Evolutionary conservation across 2,329 filamentous ascomycete species (phyloP).

Genomic region (Pestalotiopsis sp.): DNA sequence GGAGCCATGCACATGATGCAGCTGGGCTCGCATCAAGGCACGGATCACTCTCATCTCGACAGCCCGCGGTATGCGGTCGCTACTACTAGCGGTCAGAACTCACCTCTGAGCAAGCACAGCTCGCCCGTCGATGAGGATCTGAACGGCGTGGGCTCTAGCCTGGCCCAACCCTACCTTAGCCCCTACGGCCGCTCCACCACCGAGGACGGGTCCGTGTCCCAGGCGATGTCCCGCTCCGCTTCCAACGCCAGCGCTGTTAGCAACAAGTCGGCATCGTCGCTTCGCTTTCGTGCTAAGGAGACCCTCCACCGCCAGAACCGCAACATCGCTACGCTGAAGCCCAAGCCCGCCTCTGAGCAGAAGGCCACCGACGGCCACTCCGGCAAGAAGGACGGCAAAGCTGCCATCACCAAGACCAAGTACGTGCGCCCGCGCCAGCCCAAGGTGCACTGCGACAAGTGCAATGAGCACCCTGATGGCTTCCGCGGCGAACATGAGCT

Average conservation of each 20-base stretch:
- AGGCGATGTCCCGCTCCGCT: conserved; percentile 49
- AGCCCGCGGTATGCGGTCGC: conserved; percentile 18
- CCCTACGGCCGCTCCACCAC: conserved; percentile 31
- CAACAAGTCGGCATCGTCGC: conserved; percentile 45
- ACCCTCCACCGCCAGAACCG: conserved; percentile 48
- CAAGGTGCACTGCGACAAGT: conserved; percentile 71
- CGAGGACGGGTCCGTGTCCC: conserved; percentile 31
- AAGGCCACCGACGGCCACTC: conserved; percentile 24
- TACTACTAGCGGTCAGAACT: conserved; percentile 24
- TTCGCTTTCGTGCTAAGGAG: conserved; percentile 49
- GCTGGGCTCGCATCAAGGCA: conserved; percentile 31
- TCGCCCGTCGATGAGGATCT: conserved; percentile 27
- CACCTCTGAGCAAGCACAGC: conserved; percentile 26
- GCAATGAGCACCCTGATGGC: conserved; percentile 72
- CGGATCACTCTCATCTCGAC: conserved; percentile 23
- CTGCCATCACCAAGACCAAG: conserved; percentile 42
- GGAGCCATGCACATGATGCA: conserved; percentile 34
- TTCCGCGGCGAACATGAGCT: conserved; percentile 88
- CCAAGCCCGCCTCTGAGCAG: conserved; percentile 42
- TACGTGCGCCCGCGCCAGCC: conserved; percentile 67
- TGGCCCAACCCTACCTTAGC: conserved; percentile 25
- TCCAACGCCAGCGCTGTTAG: conserved; percentile 46
- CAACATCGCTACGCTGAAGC: conserved; percentile 40
- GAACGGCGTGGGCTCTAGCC: conserved; percentile 39
- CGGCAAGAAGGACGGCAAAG: conserved; percentile 43